Base-by-base conservation (phyloP, 2,329 filamentous ascomycete species). In the Sporothrix sp. region DNA sequence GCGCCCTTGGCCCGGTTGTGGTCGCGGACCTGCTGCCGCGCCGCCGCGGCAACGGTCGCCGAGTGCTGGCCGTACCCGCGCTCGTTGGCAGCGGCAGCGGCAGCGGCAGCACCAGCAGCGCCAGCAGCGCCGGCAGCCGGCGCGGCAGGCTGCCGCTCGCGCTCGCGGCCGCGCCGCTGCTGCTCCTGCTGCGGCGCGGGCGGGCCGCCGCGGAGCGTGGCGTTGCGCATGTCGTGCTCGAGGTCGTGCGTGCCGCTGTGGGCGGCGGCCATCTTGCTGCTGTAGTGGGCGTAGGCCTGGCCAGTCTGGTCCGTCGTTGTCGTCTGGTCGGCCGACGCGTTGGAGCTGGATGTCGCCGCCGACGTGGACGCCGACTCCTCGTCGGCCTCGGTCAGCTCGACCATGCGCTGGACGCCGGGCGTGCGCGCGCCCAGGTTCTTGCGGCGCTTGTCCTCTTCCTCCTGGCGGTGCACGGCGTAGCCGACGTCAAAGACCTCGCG, bases 401-500 rank as follows among this genome's bases (percentile, higher is more conserved):
- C 79, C 7, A 81, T 65, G 3, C 66, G 62, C 57, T 68, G 56
- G 63, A 55, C 53, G 69, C 61, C 83, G 65, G 71, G 84, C 73
- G 60, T 85, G 78, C 73, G 90, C 74, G 69, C 79, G 72, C 77
- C 77, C 59, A 90, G 78, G 62, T 94, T 87, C 67, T 94, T 95
- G 57, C 88, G 81, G 49, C 89, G 82, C 71, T 96, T 97, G 60
- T 81, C 84, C 67, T 97, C 93, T 65, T 98, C 93, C 67, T 97
- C 93, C 66, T 97, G 89, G 42, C 93, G 77, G 65, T 97, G 93
- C 8, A 98, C 93, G 8, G 93, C 91, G 62, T 98, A 98, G n/a
- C 88, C 85, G 44, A 98, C 91, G 62, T 98, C 93, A 58, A 98
- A 98, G 2, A 97, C 90, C 67, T 98, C 93, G 53, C 93, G 87